Evolutionary conservation across 106 monocot genomes (phyloP).

Genomic region (Allium sativum): DNA sequence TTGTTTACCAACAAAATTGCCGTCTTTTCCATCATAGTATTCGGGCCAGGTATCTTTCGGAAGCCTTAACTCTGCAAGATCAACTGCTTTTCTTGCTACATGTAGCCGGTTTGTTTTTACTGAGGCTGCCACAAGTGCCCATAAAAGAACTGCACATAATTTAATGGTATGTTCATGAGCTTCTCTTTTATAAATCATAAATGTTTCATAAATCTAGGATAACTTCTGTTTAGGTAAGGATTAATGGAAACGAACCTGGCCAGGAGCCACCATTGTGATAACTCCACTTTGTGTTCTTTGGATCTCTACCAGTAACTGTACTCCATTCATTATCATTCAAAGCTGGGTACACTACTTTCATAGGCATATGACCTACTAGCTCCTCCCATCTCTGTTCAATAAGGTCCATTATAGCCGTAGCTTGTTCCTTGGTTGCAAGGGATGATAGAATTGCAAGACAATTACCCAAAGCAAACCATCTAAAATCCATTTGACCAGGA

Average conservation of each 20-base stretch:
- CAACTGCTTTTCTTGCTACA: conserved; percentile 38
- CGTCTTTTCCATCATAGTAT: conserved; percentile 32
- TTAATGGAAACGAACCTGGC: conserved; percentile 11
- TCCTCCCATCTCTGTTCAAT: conserved; percentile 79
- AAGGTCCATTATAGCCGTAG: conserved; percentile 83
- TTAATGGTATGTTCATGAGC: no score
- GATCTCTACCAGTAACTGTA: conserved; percentile 19
- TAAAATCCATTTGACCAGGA: not conserved
- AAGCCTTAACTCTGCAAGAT: conserved; percentile 27
- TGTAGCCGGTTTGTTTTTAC: conserved; percentile 15
- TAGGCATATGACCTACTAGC: conserved; percentile 54
- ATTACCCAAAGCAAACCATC: not conserved
- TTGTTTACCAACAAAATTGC: conserved; percentile 34
- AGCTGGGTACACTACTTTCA: conserved; percentile 19
- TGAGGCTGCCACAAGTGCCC: conserved; percentile 38
- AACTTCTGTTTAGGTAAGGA: no score
- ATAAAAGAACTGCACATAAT: conserved; percentile 35
- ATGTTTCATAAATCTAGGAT: no score
- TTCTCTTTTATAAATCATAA: no score
- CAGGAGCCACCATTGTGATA: conserved; percentile 26
- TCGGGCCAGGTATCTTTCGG: conserved; percentile 35
- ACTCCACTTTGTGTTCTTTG: conserved; percentile 23
- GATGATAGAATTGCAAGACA: not conserved
- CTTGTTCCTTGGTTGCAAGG: conserved; percentile 70
- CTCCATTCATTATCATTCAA: conserved; percentile 18